Evolutionary conservation across 768 basidiomycete genomes (phyloP), one percentile per base, ranked within the genome.

Genomic region (Tulasnella sp.): DNA sequence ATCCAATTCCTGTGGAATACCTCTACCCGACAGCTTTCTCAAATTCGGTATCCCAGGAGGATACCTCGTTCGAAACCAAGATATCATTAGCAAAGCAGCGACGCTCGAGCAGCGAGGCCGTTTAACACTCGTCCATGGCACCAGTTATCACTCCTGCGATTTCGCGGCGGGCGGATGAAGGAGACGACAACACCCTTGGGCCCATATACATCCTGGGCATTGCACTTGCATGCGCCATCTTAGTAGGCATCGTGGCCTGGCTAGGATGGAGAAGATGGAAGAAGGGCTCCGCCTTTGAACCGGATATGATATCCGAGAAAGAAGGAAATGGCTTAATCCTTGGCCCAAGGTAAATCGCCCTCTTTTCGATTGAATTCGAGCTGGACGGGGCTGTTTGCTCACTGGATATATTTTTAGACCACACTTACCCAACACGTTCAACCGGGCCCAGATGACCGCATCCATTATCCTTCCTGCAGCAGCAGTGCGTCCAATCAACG

Each of bases 181-280:
- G 42, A 44, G 74, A 75, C 42, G 74, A 42, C 42, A 75, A 18
- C 42, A 75, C 54, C 50, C 28, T 77, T 3, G 54, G 58, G 14
- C 76, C 76, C 5, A 41, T 77, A 50, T 77, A 77, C n/a, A 77
- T 77, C 28, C 41, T 77, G 34, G 76, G 76, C 44, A 77, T 77
- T 22, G 76, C 40, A 1, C 22, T 77, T 54, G 76, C 76, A 28
- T 48, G 46, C 9, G n/a, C 50, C 46, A 42, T 77, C 24, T 48
- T 58, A 16, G 40, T 77, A 3, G 76, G 76, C 41, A 50, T 50
- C 58, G 44, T 41, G 2, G 44, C 37, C 46, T 77, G 76, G 76
- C 58, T 50, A 2, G 76, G n/a, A 44, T 75, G 74, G 74, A 75
- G 46, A 37, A 3, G 64, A 37, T 69, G 64, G 64, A 69, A 69